phyloP scores from a whole-genome alignment of 2,329 filamentous ascomycete genomes.

The Trichoderma hamatum region DNA sequence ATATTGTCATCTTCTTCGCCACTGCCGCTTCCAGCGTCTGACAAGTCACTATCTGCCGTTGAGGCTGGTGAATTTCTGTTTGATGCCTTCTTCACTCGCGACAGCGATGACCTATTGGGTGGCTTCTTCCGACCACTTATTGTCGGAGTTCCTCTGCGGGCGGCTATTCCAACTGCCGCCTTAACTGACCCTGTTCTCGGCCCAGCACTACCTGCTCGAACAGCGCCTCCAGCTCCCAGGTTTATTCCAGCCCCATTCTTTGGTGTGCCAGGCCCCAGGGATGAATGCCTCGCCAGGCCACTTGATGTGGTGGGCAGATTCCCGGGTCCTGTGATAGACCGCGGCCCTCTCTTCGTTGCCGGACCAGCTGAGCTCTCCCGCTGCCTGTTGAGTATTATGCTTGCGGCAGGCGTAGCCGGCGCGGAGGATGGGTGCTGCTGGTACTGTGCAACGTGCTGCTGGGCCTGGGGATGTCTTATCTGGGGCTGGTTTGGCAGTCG shows the following conservation, averaged over 20 bases:
- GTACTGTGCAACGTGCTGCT: conserved; percentile 40
- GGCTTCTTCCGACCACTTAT: conserved; percentile 52
- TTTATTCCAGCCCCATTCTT: conserved; percentile 45
- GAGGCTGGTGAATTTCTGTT: conserved; percentile 65
- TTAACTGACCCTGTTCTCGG: conserved; percentile 57
- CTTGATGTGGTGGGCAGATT: conserved; percentile 57
- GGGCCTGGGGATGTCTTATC: conserved; percentile 54
- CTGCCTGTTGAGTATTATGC: conserved; percentile 61
- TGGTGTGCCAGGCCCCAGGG: conserved; percentile 64
- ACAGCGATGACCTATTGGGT: conserved; percentile 62
- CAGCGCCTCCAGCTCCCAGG: conserved; percentile 39
- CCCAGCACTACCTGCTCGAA: conserved; percentile 62
- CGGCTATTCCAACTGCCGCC: conserved; percentile 42
- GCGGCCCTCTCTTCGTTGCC: conserved; percentile 57
- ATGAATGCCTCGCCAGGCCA: conserved; percentile 63
- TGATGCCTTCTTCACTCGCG: conserved; percentile 62
- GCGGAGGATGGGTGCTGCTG: conserved; percentile 55
- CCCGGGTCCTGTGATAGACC: conserved; percentile 52
- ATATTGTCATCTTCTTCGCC: conserved; percentile 53
- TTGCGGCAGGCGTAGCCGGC: conserved; percentile 62
- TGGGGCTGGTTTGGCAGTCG: conserved; percentile 50
- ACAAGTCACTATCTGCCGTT: conserved; percentile 66
- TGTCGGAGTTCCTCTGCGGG: conserved; percentile 55
- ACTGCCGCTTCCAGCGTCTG: conserved; percentile 62
- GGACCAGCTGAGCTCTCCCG: conserved; percentile 63